Base-by-base conservation (phyloP, 805 yeast genomes). In the Tetrapisispora arboricola region DNA sequence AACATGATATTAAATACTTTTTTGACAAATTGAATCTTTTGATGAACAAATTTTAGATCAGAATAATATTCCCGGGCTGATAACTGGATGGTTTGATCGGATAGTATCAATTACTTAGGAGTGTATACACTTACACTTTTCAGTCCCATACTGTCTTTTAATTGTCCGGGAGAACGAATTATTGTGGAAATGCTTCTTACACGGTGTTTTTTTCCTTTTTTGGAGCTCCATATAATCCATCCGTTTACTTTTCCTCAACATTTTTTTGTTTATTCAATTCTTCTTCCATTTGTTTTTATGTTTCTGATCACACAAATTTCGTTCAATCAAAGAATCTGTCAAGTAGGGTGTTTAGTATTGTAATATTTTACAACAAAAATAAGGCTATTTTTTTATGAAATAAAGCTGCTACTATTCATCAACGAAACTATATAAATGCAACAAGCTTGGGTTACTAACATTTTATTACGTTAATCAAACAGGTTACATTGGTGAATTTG, bases 71-170 rank as follows among this genome's bases (percentile, higher is more conserved):
- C 57, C 92, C 96, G 95, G 81, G 78, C 80, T 84, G 94, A 87
- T 88, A 87, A 88, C 96, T 88, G 87, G 96, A 85, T 84, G 94
- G 88, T 70, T 67, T 76, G 95, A 67, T 75, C 84, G 81, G 84
- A 48, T 50, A 51, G 57, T 51, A 44, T 67, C 24, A n/a, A 27
- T 16, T 29, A 28, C 27, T 36, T 39, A 33, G 20, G 31, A 34
- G 41, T 64, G 33, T 36, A 36, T 18, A 32, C 36, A 33, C 25
- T 39, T 27, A 42, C 37, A 29, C 39, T 34, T 24, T 65, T 70
- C 79, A 68, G 82, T 87, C 90, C 80, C 94, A 74, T 72, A 79
- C 87, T 82, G 96, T 86, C 95, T 79, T 88, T 86, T 87, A 87
- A 86, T 76, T 81, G 79, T 80, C 83, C 94, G 96, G 95, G 67